Evolutionary conservation across 2,329 filamentous ascomycete species (phyloP), one percentile per base, ranked within the genome.

Genomic region (Botrytis hyacinthi): DNA sequence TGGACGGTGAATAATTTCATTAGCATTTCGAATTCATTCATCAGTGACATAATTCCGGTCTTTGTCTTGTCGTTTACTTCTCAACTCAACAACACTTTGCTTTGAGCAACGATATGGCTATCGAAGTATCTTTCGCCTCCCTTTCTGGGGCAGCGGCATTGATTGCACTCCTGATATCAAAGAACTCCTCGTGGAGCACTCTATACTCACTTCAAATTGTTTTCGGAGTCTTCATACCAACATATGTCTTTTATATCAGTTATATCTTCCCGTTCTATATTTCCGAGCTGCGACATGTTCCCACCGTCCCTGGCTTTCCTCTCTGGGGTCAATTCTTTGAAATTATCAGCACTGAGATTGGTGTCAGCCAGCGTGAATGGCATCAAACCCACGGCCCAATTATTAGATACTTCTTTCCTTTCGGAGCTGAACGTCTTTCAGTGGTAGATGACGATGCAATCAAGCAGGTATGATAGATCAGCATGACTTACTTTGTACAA

Each of bases 401-500:
- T 63, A 81, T 85, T 70, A 81, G 84, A 71, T 85, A 85, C 75
- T 85, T 83, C 80, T 85, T 85, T 73, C 84, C 84, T 37, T 83
- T 85, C 54, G 84, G 84, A 67, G 80, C 81, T 37, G 84, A 85
- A 77, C 81, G 84, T 57, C 80, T 85, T 14, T 83, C 84, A 5
- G 78, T 85, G 62, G 83, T 83, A 73, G 83, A 84, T 65, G 83
- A 85, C 71, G 82, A 83, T 68, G 82, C 82, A 26, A 81, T 85
- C 63, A 83, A 83, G 42, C 67, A 70, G 48, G 67, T 70, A 59
- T 32, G 51, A 18, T 59, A 18, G 7, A n/a, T n/a, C 32, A 40
- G n/a, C 42, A 42, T n/a, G 20, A 14, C 12, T 22, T 3, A 22
- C 14, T 32, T 32, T 16, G 10, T n/a, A n/a, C 16, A 42, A 32